Base-by-base conservation (phyloP, 2,329 filamentous ascomycete genomes). In the Penicillium sumatraense region DNA sequence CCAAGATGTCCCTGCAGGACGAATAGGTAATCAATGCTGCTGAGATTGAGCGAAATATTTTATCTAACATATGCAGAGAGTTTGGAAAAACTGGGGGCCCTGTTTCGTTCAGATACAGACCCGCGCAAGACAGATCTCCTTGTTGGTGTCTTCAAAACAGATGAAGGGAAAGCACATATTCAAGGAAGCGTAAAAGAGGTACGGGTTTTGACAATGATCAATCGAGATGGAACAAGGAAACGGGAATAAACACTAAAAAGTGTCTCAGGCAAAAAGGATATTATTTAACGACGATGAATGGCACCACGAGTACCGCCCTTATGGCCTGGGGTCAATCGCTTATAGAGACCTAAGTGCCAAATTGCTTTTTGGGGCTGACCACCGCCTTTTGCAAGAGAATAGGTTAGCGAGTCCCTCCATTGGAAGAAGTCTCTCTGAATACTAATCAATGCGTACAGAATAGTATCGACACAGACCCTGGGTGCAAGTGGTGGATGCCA, bases 261-360 rank as follows among this genome's bases (percentile, higher is more conserved):
- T 29, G 14, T 31, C 2, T 29, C 10, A 60, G 58, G 58, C 58
- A 49, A 60, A 60, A 23, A 21, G 20, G 6, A 53, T 36, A 29
- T 53, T 60, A 20, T 58, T 58, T 11, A 52, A 53, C 21, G 58
- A 60, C 18, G 46, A 47, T 18, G 40, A 58, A 11, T 60, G 58
- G 58, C 56, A 60, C 47, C 58, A 60, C 33, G 58, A 60, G 27
- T 60, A 60, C 48, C 58, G 58, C 4, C 31, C 47, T 13, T 53
- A 36, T 2, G 42, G 56, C 27, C 16, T 58, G 16, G 58, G 58
- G 11, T 56, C 56, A 7, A 47, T 18, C 13, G n/a, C 5, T 10
- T 60, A 60, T 20, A 53, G 58, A 13, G 47, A 52, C 13, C 38
- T 60, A 16, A 58, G 52, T 20, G 26, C 21, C 20, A 51, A 54